Evolutionary conservation across 2,329 filamentous ascomycete species (phyloP).

Genomic region (Colletotrichum eremochloae): DNA sequence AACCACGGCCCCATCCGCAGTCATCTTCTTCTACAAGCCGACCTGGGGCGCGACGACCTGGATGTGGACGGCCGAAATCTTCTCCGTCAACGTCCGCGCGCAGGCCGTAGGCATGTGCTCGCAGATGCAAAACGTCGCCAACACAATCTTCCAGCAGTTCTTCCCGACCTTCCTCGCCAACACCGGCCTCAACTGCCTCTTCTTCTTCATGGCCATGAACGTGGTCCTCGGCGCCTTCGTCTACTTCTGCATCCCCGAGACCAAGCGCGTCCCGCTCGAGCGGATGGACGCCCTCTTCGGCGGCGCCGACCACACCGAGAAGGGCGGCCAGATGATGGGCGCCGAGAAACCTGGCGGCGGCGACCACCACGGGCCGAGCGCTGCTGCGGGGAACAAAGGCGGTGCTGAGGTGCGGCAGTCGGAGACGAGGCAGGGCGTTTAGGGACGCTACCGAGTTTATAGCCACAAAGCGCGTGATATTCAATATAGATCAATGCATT

Average conservation of each 20-base stretch:
- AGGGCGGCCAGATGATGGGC: conserved; percentile 62
- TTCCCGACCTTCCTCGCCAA: conserved; percentile 77
- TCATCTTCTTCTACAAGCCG: conserved; percentile 75
- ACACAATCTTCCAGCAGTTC: conserved; percentile 77
- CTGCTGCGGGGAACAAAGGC: conserved; percentile 19
- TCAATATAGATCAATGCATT: conserved; percentile 22
- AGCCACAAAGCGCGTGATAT: neutral
- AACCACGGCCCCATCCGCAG: neutral
- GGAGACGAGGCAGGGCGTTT: conserved; percentile 12
- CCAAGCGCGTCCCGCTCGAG: conserved; percentile 64
- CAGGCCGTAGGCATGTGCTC: conserved; percentile 77
- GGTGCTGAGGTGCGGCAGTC: conserved; percentile 3
- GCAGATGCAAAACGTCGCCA: conserved; percentile 73
- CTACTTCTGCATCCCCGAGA: conserved; percentile 65
- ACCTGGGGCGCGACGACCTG: conserved; percentile 78
- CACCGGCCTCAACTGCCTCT: conserved; percentile 58
- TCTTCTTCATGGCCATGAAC: conserved; percentile 58
- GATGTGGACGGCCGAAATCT: conserved; percentile 79
- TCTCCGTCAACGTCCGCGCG: conserved; percentile 79
- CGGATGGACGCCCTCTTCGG: conserved; percentile 70
- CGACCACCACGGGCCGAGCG: neutral
- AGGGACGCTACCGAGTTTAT: neutral
- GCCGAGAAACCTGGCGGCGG: conserved; percentile 25
- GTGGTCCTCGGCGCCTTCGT: conserved; percentile 63
- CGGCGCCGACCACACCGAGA: conserved; percentile 67